A percentile compares a stretch with the other conserved stretches of the same genome.
Conservation (phyloP, 768 basidiomycete species). For the Phylloporus arenicola region DNA sequence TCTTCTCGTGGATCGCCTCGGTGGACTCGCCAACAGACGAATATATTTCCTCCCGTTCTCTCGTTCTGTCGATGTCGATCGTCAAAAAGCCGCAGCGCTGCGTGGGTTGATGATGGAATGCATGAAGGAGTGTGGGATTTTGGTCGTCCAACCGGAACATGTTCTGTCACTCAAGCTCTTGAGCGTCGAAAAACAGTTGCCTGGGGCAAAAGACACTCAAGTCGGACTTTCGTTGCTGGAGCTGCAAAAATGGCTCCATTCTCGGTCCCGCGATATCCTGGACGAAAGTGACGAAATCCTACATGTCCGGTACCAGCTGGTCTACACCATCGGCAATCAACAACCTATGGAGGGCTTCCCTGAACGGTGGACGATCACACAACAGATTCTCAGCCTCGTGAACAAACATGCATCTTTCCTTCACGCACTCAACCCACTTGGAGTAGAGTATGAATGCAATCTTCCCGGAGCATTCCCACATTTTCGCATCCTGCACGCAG, state of each 20-base stretch:
- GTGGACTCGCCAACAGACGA: conserved; percentile 39
- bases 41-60: conserved; percentile 46
- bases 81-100: conserved; percentile 12
- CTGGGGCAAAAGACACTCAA: neutral
- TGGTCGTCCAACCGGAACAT: conserved; percentile 48
- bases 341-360: neutral
- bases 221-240: conserved; percentile 18
- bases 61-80: conserved; percentile 14
- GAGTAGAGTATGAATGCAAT: neutral
- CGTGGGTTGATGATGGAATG: conserved; percentile 33
- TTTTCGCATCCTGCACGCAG: neutral
- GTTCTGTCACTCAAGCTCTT: conserved; percentile 44
- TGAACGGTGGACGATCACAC: neutral
- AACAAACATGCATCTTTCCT: neutral
- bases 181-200: conserved; percentile 33
- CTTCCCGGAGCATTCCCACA: neutral
- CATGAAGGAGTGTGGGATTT: conserved; percentile 32
- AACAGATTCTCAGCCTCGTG: neutral
- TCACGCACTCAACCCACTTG: neutral
- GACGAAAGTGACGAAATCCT: neutral
- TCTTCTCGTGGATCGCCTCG: conserved; percentile 36
- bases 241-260: conserved; percentile 2
- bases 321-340: neutral
- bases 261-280: neutral
- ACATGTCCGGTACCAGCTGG: neutral